Base-by-base conservation (phyloP, 176 grass and related monocot species). In the Juncus inflexus region DNA sequence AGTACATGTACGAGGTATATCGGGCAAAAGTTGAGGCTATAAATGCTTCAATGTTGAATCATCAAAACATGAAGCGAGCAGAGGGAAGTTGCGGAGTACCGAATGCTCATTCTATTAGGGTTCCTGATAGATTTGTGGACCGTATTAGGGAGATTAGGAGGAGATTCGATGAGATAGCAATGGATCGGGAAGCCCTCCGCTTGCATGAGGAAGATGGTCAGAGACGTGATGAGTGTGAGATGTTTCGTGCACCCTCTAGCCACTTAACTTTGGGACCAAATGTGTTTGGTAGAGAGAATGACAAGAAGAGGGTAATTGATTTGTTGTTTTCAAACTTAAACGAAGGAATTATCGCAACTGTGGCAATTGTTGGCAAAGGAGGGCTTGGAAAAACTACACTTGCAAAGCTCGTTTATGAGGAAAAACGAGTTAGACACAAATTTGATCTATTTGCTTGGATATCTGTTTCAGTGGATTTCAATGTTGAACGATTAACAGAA, bases 401-500 rank as follows among this genome's bases (percentile, higher is more conserved):
- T 28, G 19, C 19, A 28, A 50, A 80, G 15, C 37, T 73, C 6
- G 36, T 80, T 12, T 80, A 58, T 35, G 50, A 73, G 7, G 77
- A 80, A 56, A 57, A 50, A 40, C 35, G 36, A 7, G 60, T 80
- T 36, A 13, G 61, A 12, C 4, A 19, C 5, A 16, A 49, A n/a
- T 80, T 80, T 65, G 16, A 66, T 43, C 55, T 50, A 7, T 70
- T 12, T 12, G 50, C 11, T 2, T 80, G 77, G 77, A 60, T 80
- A 0, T 59, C 14, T 13, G 77, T 73, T 1, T 73, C 67, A 2
- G 50, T 59, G 19, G 59, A 79, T 28, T 73, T 79, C 15, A n/a
- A 73, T 40, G 4, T 73, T 4, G 38, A 49, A 42, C 63, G 60
- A 9, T 7, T 79, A 3, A 64, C 15, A 7, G 53, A 55, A 9